Evolutionary conservation across 1,139 yeast species (phyloP).

Genomic region (Kluyveromyces marxianus): DNA sequence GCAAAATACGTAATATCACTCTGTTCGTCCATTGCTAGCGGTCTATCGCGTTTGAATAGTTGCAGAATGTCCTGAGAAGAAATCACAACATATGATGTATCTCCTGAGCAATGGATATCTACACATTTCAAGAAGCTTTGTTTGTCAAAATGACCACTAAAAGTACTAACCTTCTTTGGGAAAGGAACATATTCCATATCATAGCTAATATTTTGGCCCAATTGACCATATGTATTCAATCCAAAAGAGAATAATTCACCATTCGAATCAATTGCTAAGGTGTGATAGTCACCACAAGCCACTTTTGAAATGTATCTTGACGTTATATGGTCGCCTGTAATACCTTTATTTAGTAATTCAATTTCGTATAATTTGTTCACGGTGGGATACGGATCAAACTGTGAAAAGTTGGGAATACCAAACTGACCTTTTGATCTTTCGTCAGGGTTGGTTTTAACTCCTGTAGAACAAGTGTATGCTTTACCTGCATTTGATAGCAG

Average conservation of each 20-base stretch:
- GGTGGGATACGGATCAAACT: constrained; percentile 37
- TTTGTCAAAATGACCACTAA: constrained; percentile 35
- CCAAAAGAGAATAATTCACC: constrained; percentile 83
- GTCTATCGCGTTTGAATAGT: constrained; percentile 14
- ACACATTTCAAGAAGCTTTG: constrained; percentile 38
- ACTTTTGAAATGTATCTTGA: constrained; percentile 48
- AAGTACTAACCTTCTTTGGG: constrained; percentile 49
- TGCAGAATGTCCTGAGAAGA: constrained; percentile 26
- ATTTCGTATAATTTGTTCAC: constrained; percentile 21
- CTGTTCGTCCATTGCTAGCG: constrained; percentile 14
- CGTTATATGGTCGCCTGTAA: constrained; percentile 18
- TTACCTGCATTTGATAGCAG: constrained; percentile 55
- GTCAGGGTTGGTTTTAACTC: constrained; percentile 26
- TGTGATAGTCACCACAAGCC: constrained; percentile 70
- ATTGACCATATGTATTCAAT: constrained; percentile 69
- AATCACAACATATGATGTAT: constrained; percentile 52
- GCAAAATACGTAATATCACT: constrained; percentile 37
- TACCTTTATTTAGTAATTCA: constrained; percentile 22
- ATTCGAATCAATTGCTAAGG: constrained; percentile 52
- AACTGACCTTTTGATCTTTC: constrained; percentile 62
- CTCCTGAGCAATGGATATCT: constrained; percentile 59
- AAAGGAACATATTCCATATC: constrained; percentile 61
- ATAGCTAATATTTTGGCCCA: constrained; percentile 63
- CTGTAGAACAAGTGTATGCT: constrained; percentile 58
- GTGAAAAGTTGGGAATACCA: constrained; percentile 69